Base-by-base conservation (phyloP, 2,329 filamentous ascomycete species). In the Alternaria atra region DNA sequence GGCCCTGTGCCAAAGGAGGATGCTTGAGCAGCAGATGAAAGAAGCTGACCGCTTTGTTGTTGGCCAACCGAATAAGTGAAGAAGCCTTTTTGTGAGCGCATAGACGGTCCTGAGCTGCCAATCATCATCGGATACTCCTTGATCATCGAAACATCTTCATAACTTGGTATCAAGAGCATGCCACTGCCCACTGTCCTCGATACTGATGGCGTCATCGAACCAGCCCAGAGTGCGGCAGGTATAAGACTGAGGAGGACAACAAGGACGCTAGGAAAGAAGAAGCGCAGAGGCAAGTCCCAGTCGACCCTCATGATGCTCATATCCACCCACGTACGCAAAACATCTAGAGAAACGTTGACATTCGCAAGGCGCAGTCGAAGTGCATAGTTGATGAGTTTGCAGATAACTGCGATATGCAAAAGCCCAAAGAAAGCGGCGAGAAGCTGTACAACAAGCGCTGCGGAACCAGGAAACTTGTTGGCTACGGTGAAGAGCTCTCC, bases 301-400 rank as follows among this genome's bases (percentile, higher is more conserved):
- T 74, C 69, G 30, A 74, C 56, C 13, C 69, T 59, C 15, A 70
- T 64, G 30, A 70, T 67, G 37, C 55, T 72, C 58, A 73, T 64
- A 23, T 73, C 67, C 32, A 74, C 67, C 72, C 72, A 74, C 15
- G 70, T 71, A 12, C 72, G 68, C 35, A 73, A 53, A 1, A 71
- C 60, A 54, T 73, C 71, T 43, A 74, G 60, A 3, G 70, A 70
- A 13, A 74, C 70, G 30, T 61, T 71, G n/a, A 67, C 65, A 27
- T 61, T 69, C 8, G 52, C 63, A 20, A 73, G 63, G 2, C 71
- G 68, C 8, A 74, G 25, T 32, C 71, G 66, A 20, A 73, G 63
- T 10, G 70, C 70, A 59, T 70, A 73, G 58, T 74, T 74, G 65
- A 74, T 69, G 17, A 74, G 55, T 57, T 72, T 69, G 60, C 66